phyloP scores from a whole-genome alignment of 2,329 filamentous ascomycete species.

The Botrytis elliptica region DNA sequence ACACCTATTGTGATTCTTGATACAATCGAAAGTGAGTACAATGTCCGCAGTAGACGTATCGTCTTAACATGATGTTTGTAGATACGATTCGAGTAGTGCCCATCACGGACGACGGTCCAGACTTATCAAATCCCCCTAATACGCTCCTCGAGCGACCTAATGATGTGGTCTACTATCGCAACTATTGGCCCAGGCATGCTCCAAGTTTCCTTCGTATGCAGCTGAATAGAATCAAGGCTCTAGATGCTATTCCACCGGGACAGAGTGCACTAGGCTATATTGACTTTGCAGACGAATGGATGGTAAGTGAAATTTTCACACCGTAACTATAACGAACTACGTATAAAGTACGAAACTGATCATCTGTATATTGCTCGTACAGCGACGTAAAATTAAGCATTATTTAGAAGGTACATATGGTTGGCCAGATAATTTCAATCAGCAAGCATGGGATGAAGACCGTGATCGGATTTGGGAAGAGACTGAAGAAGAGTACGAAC shows the following conservation, averaged over 20 bases:
- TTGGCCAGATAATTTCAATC: neutral
- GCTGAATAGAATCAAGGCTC: neutral
- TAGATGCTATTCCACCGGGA: neutral
- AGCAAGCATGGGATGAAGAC: neutral
- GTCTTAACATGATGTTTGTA: neutral
- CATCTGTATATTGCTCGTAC: neutral
- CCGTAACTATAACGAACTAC: neutral
- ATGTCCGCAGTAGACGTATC: neutral
- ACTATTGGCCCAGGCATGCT: constrained; percentile 10
- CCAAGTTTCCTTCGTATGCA: constrained; percentile 2
- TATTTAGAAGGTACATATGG: neutral
- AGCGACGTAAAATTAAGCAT: neutral
- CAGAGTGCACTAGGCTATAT: neutral
- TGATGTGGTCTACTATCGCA: neutral
- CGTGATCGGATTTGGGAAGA: neutral
- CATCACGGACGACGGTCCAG: neutral
- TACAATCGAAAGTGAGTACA: neutral
- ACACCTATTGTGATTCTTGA: neutral
- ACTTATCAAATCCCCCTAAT: neutral
- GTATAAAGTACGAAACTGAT: neutral
- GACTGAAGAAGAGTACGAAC: neutral
- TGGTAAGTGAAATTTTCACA: neutral
- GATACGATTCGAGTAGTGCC: neutral
- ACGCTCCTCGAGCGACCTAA: neutral
- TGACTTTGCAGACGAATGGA: neutral